Evolutionary conservation across 208 protist genomes (phyloP).

Genomic region (Wallacemonas sp.): DNA sequence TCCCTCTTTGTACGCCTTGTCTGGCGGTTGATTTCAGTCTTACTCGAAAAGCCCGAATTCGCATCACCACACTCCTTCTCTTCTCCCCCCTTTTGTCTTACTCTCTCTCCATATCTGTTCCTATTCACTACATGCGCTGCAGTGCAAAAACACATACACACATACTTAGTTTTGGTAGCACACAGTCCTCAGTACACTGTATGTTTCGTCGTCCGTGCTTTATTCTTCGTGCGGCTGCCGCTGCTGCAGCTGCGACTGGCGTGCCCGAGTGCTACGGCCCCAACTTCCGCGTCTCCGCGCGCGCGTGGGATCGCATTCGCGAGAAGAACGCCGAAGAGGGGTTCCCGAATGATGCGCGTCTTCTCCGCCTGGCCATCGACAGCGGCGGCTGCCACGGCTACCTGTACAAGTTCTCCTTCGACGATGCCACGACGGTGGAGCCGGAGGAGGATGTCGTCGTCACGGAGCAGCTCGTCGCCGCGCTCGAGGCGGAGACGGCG

Average conservation of each 20-base stretch:
- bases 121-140: too few species aligned
- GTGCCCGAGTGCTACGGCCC: slow-evolving; percentile 69
- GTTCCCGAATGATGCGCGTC: slow-evolving; percentile 68
- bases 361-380: slow-evolving; percentile 82
- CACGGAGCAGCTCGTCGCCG: slow-evolving; percentile 51
- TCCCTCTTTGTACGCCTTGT: too few species aligned
- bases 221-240: background rate
- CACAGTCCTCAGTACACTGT: too few species aligned
- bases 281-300: slow-evolving; percentile 68
- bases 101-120: too few species aligned
- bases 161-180: too few species aligned
- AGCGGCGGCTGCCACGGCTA: slow-evolving; percentile 90
- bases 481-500: slow-evolving; percentile 15
- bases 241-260: background rate
- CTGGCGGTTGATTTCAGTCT: too few species aligned
- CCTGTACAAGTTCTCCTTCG: slow-evolving; percentile 87
- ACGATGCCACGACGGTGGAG: slow-evolving; percentile 43
- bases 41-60: too few species aligned
- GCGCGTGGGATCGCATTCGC: slow-evolving; percentile 72
- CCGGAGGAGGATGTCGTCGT: slow-evolving; percentile 72
- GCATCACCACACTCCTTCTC: too few species aligned
- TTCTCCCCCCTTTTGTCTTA: too few species aligned
- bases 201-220: background rate
- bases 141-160: too few species aligned
- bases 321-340: slow-evolving; percentile 80